phyloP scores from a whole-genome alignment of 1,284 basidiomycete genomes.

The Cryptococcus hybrid region DNA sequence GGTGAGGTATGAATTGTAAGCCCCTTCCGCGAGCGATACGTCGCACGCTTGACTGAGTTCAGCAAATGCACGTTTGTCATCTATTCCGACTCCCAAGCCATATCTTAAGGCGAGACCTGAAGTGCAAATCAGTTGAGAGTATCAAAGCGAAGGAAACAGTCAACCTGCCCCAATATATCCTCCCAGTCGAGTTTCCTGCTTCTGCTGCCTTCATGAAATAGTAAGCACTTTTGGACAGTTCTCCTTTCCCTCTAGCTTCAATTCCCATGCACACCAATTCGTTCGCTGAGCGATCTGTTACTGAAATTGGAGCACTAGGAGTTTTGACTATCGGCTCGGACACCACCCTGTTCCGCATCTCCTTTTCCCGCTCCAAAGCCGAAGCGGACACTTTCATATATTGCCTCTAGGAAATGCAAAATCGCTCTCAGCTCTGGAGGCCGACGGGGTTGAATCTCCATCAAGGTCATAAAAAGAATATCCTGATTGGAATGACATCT shows the following conservation, averaged over 20 bases:
- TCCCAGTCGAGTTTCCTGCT: slow-evolving; percentile 40
- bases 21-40: slow-evolving; percentile 29
- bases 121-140: neutral
- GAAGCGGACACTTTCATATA: slow-evolving; percentile 34
- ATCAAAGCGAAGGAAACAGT: neutral
- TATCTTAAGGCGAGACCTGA: slow-evolving; percentile 42
- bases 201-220: slow-evolving; percentile 49
- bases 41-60: slow-evolving; percentile 44
- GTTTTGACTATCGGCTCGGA: slow-evolving; percentile 9
- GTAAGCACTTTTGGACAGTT: slow-evolving; percentile 43
- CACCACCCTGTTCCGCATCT: slow-evolving; percentile 13
- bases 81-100: slow-evolving; percentile 44
- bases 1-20: slow-evolving; percentile 30
- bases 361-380: slow-evolving; percentile 14
- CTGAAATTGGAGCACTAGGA: slow-evolving; percentile 1
- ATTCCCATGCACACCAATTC: slow-evolving; percentile 32
- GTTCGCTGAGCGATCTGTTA: slow-evolving; percentile 14
- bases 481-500: slow-evolving; percentile 33
- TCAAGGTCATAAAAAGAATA: slow-evolving; percentile 43
- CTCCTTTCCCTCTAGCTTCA: slow-evolving; percentile 37
- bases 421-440: slow-evolving; percentile 16
- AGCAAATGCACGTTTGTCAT: slow-evolving; percentile 40
- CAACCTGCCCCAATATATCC: slow-evolving; percentile 45
- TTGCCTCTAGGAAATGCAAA: slow-evolving; percentile 13
- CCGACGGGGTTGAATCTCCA: slow-evolving; percentile 15